Percentiles rank a stretch among this genome's conserved stretches.
Conservation (phyloP, 495 filamentous ascomycete genomes). For the Immersiella caudata region DNA sequence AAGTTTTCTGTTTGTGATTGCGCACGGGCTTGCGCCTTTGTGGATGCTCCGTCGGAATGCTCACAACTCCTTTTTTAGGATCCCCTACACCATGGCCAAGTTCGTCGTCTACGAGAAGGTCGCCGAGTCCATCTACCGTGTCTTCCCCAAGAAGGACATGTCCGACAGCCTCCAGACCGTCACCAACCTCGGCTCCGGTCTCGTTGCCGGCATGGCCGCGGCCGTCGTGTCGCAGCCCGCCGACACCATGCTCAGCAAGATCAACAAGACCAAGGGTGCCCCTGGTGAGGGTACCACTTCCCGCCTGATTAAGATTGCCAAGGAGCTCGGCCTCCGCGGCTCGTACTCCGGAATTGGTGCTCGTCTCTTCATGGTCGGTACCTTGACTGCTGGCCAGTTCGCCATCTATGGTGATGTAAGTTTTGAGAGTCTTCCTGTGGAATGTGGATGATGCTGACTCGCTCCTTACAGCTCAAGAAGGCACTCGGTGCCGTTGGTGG, state of each 20-base stretch:
- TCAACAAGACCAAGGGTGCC: slow-evolving; percentile 98
- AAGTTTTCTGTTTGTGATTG: slow-evolving; percentile 56
- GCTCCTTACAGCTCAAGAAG: slow-evolving; percentile 38
- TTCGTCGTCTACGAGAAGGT: slow-evolving; percentile 99
- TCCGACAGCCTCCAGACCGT: slow-evolving; percentile 76
- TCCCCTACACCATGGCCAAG: slow-evolving; percentile 99
- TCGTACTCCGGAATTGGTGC: slow-evolving; percentile 91
- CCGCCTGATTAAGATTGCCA: slow-evolving; percentile 93
- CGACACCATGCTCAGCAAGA: slow-evolving; percentile 99
- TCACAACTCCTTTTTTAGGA: slow-evolving; percentile 54
- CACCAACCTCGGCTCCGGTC: slow-evolving; percentile 93
- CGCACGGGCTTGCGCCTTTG: not conserved
- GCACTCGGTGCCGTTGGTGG: slow-evolving; percentile 69
- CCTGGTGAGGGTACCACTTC: slow-evolving; percentile 91
- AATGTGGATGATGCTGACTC: not conserved
- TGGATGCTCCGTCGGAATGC: not conserved
- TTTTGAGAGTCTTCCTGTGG: not conserved
- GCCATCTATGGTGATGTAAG: slow-evolving; percentile 78
- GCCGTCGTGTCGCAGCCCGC: slow-evolving; percentile 96
- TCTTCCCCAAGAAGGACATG: slow-evolving; percentile 74
- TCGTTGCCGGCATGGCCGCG: slow-evolving; percentile 96
- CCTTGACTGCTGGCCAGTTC: slow-evolving; percentile 89
- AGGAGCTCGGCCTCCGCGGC: slow-evolving; percentile 89
- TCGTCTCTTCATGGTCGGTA: slow-evolving; percentile 81
- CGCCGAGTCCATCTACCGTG: slow-evolving; percentile 72